Evolutionary conservation across 2,329 filamentous ascomycete species (phyloP).

Genomic region (Botrytis galanthina): DNA sequence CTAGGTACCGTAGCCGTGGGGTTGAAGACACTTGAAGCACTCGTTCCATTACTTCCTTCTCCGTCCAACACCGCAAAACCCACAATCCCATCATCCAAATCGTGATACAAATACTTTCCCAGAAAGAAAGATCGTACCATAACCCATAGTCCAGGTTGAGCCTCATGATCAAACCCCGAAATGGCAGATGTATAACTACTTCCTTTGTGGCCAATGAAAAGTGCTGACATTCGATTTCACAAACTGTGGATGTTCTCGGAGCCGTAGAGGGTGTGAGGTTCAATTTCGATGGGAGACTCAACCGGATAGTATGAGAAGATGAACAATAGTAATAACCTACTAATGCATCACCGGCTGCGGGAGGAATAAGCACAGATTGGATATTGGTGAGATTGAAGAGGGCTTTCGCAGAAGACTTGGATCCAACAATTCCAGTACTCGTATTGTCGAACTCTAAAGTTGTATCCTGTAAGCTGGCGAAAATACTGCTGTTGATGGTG

Average conservation of each 20-base stretch:
- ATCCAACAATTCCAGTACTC: conserved; percentile 20
- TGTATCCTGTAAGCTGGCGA: conserved; percentile 6
- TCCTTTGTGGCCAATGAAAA: neutral
- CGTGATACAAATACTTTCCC: conserved; percentile 4
- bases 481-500: conserved; percentile 18
- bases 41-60: neutral
- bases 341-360: neutral
- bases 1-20: no score
- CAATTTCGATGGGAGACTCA: conserved; percentile 16
- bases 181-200: conserved; percentile 19
- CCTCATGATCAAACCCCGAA: neutral
- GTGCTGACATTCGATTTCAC: conserved; percentile 13
- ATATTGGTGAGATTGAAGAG: conserved; percentile 22
- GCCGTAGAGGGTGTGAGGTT: neutral
- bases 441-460: conserved; percentile 22
- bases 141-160: conserved; percentile 1
- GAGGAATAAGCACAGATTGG: conserved; percentile 13
- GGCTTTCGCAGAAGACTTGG: conserved; percentile 15
- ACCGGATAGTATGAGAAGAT: conserved; percentile 20
- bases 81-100: neutral
- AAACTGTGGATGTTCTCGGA: conserved; percentile 7
- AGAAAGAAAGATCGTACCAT: conserved; percentile 18
- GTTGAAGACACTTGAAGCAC: no score
- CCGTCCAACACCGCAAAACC: neutral
- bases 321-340: conserved; percentile 23